Conservation (phyloP, 73 alveolate genomes). For the Paramecium primaurelia region DNA sequence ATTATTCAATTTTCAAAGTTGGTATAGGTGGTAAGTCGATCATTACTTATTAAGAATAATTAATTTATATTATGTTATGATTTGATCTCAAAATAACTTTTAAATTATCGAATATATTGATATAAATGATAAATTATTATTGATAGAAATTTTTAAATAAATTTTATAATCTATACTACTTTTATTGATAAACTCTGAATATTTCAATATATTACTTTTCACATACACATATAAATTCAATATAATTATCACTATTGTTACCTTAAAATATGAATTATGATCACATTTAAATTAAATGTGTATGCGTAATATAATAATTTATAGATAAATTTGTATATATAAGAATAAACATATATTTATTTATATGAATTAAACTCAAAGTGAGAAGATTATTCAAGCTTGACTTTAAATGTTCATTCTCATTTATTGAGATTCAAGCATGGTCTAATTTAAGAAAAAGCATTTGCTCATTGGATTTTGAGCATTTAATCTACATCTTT, state of each 20-base stretch:
- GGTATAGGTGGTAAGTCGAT: neutral
- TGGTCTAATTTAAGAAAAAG: neutral
- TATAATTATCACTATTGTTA: no score
- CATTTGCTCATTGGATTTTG: neutral
- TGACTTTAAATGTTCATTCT: neutral
- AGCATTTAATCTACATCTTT: neutral
- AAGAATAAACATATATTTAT: neutral
- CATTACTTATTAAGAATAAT: neutral
- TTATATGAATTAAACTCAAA: neutral
- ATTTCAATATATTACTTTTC: no score
- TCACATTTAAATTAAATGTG: neutral
- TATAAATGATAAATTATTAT: no score
- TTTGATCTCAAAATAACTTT: no score
- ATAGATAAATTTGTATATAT: no score
- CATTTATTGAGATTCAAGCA: neutral
- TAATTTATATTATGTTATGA: neutral
- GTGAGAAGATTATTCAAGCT: neutral
- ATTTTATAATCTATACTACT: no score
- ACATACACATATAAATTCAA: no score
- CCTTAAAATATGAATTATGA: neutral
- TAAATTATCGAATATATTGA: no score
- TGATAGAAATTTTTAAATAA: no score
- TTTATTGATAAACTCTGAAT: no score
- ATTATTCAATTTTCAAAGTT: neutral
- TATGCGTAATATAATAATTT: neutral